These are phyloP conservation scores for Arthrocladium fulminans DNA, from an alignment of 2,329 filamentous ascomycete genomes.

Conservation along the genomic window DNA sequence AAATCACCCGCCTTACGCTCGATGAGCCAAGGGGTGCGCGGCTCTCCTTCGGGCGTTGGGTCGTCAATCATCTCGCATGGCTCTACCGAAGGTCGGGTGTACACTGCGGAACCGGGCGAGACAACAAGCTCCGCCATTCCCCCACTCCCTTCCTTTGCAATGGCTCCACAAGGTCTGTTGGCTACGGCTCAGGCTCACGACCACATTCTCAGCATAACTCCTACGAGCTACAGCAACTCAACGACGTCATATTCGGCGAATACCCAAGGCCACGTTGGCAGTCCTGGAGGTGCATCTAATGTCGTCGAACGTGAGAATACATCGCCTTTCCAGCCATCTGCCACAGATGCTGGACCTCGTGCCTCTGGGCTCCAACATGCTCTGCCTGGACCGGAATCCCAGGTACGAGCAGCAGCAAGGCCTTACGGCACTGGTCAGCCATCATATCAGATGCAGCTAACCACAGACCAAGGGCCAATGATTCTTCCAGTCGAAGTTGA, in stretches of 20 bases:
- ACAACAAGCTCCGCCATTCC: conserved; percentile 30
- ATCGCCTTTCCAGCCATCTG: not conserved
- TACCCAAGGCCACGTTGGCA: not conserved
- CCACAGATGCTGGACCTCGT: not conserved
- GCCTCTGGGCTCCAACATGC: not conserved
- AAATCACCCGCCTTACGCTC: conserved; percentile 47
- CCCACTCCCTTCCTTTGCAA: conserved; percentile 40
- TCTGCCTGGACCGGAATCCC: not conserved
- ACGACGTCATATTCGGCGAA: not conserved
- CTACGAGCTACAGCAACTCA: conserved; percentile 1
- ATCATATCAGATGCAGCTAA: conserved; percentile 28
- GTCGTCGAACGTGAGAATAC: not conserved
- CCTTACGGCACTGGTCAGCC: conserved; percentile 16
- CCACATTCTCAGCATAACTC: not conserved
- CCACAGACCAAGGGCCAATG: conserved; percentile 29
- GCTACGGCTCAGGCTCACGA: not conserved
- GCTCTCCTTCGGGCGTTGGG: conserved; percentile 38
- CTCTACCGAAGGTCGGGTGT: conserved; percentile 33
- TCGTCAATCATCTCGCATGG: conserved; percentile 44
- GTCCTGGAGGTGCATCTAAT: conserved; percentile 3
- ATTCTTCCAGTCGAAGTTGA: conserved; percentile 43
- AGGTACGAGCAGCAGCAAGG: not conserved
- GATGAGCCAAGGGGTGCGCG: conserved; percentile 39
- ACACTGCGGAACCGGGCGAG: conserved; percentile 35
- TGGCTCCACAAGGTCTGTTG: conserved; percentile 8